Base-by-base conservation (phyloP, 2,329 filamentous ascomycete species). In the Colletotrichum liriopes region DNA sequence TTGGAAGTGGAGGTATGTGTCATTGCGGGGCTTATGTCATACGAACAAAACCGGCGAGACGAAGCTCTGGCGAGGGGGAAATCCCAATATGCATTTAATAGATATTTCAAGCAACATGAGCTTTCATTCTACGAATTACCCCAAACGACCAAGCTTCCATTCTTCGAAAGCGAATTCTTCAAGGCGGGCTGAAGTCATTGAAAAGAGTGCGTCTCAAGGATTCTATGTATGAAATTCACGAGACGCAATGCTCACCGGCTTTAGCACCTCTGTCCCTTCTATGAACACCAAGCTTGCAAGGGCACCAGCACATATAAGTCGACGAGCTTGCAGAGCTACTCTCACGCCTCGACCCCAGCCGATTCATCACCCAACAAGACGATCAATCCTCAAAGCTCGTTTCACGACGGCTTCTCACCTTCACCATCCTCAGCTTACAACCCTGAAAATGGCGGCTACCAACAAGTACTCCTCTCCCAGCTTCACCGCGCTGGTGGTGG, bases 401-500 rank as follows among this genome's bases (percentile, higher is more conserved):
- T 69, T 32, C 8, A 39, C 45, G 9, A 69, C 65, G 12, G 29
- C 12, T 6, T 16, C 39, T 12, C 4, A 8, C 18, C 52, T 54
- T n/a, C 29, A 60, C 7, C 37, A 35, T 9, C 39, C n/a, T 5
- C 59, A 65, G 18, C 5, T 23, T 7, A 39, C 47, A 12, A 29
- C 39, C 9, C 11, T 12, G 6, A 49, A 59, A 72, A 72, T 72
- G 65, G 59, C 59, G 29, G 54, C 59, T 39, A 60, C 54, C 69
- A 18, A 64, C 37, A 72, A 72, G 32, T 75, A 74, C 37, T 65
- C 54, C 7, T 75, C 76, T 23, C 75, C 79, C n/a, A 71, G 75
- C 68, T 89, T 90, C 72, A 88, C 86, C 18, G 81, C 85, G 78
- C 79, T 82, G n/a, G 94, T 97, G 61, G 92, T 97, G 69, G 86